Evolutionary conservation across 1,284 basidiomycete species (phyloP).

Genomic region (Ustilago esculenta): DNA sequence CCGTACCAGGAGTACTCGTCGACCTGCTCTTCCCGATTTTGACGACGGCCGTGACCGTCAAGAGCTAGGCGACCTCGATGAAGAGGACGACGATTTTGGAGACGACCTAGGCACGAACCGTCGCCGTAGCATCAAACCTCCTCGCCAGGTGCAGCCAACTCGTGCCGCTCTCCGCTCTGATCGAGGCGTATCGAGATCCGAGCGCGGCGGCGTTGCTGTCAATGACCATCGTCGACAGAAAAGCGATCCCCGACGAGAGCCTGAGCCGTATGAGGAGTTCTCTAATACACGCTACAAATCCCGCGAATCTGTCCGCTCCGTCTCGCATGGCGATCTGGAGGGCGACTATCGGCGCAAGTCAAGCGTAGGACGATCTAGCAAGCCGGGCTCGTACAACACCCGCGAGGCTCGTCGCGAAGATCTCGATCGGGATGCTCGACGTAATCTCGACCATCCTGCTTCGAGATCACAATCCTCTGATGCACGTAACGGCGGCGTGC

Average conservation of each 20-base stretch:
- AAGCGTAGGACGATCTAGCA: background rate
- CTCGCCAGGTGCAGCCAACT: background rate
- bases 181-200: constrained; percentile 6
- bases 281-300: constrained; percentile 21
- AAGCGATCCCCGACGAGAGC: constrained; percentile 28
- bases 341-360: constrained; percentile 15
- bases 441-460: constrained; percentile 6
- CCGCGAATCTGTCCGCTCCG: constrained; percentile 9
- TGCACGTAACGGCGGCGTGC: constrained; percentile 22
- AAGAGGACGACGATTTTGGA: constrained; percentile 16
- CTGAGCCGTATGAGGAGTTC: constrained; percentile 41
- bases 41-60: constrained; percentile 12
- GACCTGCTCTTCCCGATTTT: constrained; percentile 29
- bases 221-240: constrained; percentile 26
- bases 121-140: constrained; percentile 16
- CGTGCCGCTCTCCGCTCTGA: constrained; percentile 13
- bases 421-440: constrained; percentile 1
- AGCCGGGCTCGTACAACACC: constrained; percentile 27
- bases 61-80: constrained; percentile 31
- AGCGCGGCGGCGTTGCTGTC: constrained; percentile 8
- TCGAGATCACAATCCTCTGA: constrained; percentile 3
- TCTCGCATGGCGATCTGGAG: constrained; percentile 16
- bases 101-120: constrained; percentile 9
- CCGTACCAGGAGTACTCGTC: constrained; percentile 16
- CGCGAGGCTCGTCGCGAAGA: constrained; percentile 32